These are phyloP conservation scores for Aegle marmelos DNA, from an alignment of 345 rosid genomes.

Conservation along the genomic window DNA sequence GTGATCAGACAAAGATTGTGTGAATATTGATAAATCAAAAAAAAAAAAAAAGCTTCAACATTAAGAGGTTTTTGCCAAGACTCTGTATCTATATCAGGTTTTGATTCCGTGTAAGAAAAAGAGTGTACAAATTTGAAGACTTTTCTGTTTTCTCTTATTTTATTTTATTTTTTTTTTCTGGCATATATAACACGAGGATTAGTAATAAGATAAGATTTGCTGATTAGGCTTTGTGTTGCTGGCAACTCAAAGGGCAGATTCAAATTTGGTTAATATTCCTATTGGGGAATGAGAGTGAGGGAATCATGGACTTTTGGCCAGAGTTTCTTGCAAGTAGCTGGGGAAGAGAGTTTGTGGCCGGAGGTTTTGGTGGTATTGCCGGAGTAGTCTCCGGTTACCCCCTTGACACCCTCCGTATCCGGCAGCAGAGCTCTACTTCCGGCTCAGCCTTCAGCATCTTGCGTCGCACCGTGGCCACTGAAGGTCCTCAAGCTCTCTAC, in stretches of 20 bases:
- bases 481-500: constrained; percentile 74
- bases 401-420: constrained; percentile 74
- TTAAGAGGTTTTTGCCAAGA: neutral
- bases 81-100: neutral
- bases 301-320: constrained; percentile 85
- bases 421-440: constrained; percentile 64
- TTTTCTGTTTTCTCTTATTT: neutral
- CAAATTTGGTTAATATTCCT: neutral
- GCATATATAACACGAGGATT: neutral
- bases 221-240: neutral
- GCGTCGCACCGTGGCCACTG: constrained; percentile 47
- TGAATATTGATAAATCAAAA: neutral
- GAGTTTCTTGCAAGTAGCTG: constrained; percentile 83
- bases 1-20: neutral
- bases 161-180: neutral
- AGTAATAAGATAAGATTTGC: neutral
- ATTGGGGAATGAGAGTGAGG: constrained; percentile 15
- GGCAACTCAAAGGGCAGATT: neutral
- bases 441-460: constrained; percentile 79
- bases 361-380: constrained; percentile 94
- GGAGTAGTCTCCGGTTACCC: constrained; percentile 91
- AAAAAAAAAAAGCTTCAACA: neutral
- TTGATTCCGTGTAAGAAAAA: constrained; percentile 1
- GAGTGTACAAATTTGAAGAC: neutral
- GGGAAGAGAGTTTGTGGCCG: constrained; percentile 88